phyloP scores from a whole-genome alignment of 805 yeast genomes.

The Saturnispora mendoncae region DNA sequence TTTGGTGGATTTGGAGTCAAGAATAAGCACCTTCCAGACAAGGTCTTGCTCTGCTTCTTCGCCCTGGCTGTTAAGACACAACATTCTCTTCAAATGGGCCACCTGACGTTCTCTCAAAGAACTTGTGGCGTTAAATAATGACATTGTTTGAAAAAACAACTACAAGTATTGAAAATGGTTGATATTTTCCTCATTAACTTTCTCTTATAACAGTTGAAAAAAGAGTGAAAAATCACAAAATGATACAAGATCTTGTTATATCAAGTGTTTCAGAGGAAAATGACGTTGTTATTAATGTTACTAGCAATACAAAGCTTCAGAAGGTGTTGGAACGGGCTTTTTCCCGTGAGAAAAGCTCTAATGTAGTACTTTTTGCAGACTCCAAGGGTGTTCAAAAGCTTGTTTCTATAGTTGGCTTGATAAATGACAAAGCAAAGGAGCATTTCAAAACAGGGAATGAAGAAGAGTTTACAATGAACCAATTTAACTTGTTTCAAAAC shows the following conservation, averaged over 20 bases:
- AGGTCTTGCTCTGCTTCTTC: slow-evolving; percentile 60
- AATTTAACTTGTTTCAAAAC: slow-evolving; percentile 5
- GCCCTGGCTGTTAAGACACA: slow-evolving; percentile 56
- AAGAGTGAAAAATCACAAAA: too few species aligned
- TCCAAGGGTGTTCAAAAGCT: slow-evolving; percentile 6
- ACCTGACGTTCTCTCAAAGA: slow-evolving; percentile 26
- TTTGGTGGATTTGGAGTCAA: slow-evolving; percentile 74
- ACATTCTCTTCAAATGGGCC: slow-evolving; percentile 63
- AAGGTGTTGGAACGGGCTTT: slow-evolving; percentile 2
- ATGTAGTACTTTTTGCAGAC: slow-evolving; percentile 1
- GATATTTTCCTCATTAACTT: background rate
- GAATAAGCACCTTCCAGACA: slow-evolving; percentile 83
- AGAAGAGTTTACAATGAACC: background rate
- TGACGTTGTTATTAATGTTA: background rate
- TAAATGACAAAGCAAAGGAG: background rate
- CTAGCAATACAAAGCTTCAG: slow-evolving; percentile 4
- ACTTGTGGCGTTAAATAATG: slow-evolving; percentile 14
- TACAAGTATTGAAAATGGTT: background rate
- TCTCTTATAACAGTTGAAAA: too few species aligned
- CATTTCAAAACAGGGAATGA: too few species aligned
- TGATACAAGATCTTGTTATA: background rate
- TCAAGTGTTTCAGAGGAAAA: background rate
- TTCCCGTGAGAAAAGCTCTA: background rate
- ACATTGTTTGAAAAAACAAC: slow-evolving; percentile 11
- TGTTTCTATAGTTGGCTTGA: slow-evolving; percentile 6